Base-by-base conservation (phyloP, 805 yeast species). In the Blastobotrys terrestris region DNA sequence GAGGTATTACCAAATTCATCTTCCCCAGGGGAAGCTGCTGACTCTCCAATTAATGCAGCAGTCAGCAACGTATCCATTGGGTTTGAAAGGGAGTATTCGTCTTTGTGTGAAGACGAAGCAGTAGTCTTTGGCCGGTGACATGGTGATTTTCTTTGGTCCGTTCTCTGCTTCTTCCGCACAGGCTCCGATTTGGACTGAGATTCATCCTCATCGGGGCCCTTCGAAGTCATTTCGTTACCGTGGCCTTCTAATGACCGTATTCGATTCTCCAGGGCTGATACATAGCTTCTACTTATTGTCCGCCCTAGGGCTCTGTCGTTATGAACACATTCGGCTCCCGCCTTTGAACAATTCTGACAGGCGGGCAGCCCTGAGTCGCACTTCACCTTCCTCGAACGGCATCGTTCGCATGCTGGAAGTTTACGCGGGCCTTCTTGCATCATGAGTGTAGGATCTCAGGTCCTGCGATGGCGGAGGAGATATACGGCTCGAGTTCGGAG, bases 391-490 rank as follows among this genome's bases (percentile, higher is more conserved):
- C 51, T 16, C 8, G 21, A 16, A 14, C 41, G 45, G 22, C 51
- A 48, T 20, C 46, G 18, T 21, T 48, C 51, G n/a, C 51, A 48
- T n/a, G 51, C 51, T 13, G 49, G 49, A 39, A 47, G 49, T 11
- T 22, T 41, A 6, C 35, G 35, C 35, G 11, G 11, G 35, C 11
- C 11, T 26, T 26, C 35, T 26, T 26, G 8, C 35, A 26, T 26
- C 5, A 26, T 26, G 5, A 11, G 11, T 5, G 35, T 5, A 26
- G 11, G 11, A 6, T 5, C 35, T 26, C 35, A 26, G 11, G 35
- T 26, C 11, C 8, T 26, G 8, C 11, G 35, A 26, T 11, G 35
- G 35, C 35, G 35, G 35, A 26, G 35, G 5, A 26, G 35, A 26
- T 26, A n/a, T n/a, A n/a, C n/a, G n/a, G n/a, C n/a, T n/a, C n/a